Evolutionary conservation across 179 eudicot species (phyloP), one percentile per base, ranked within the genome.

Genomic region (Camellia oleifera): DNA sequence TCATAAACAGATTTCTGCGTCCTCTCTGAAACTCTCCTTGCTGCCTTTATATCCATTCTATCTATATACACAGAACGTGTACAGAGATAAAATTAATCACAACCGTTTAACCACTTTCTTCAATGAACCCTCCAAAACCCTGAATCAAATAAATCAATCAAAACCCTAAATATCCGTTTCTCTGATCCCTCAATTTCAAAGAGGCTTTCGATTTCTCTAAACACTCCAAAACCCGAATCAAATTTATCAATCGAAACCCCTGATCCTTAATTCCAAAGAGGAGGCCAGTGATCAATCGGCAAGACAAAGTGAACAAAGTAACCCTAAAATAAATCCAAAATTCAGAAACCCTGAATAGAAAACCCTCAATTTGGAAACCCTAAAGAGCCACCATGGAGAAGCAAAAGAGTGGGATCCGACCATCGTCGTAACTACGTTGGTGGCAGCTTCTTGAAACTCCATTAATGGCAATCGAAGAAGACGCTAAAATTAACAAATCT

Each of bases 381-480:
- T 23, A 23, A 23, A 23, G 26, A 23, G 26, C 26, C 26, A 7
- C 60, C 45, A 23, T 18, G 54, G 78, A 61, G 40, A 75, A 75
- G 54, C 10, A 10, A 75, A 75, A 48, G 15, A 76, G 9, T 18
- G 15, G 5, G 56, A 62, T 13, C 54, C 57, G 78, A 26, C 26
- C 18, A 61, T 46, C 18, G 12, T 2, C 4, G 75, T 50, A 11
- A 62, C 69, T n/a, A 6, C 12, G 42, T 17, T 26, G 42, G 63
- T 20, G 26, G 26, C 26, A 76, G 58, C 69, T 76, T 62, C 70
- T 63, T 20, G 69, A 62, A 75, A 75, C 60, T 61, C 78, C 67
- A 75, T 60, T 46, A n/a, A 44, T n/a, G 42, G 10, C n/a, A 32
- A 75, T 61, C 44, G 50, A 62, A 45, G 15, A 18, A 60, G 42